These are phyloP conservation scores for Candida nanaspora DNA, from an alignment of 805 yeast species.

Conservation along the genomic window DNA sequence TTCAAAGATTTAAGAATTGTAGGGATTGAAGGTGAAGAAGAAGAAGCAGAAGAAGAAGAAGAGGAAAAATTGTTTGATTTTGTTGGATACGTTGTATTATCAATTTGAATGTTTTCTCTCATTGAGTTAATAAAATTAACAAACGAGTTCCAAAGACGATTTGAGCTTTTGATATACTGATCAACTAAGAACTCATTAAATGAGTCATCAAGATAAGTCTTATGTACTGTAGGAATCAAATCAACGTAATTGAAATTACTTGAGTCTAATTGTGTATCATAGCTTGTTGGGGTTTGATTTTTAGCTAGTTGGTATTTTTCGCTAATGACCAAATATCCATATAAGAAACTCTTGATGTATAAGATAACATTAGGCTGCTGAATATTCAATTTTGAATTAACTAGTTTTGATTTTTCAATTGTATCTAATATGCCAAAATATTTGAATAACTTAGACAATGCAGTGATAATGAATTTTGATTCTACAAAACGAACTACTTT, in stretches of 20 bases:
- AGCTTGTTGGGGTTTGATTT: background rate
- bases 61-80: background rate
- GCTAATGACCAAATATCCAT: background rate
- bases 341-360: background rate
- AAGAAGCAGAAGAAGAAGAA: background rate
- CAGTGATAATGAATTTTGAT: background rate
- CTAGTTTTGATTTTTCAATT: too few relatives aligned
- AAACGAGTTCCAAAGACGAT: background rate
- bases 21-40: too few relatives aligned
- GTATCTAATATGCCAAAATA: background rate
- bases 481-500: slow-evolving; percentile 10
- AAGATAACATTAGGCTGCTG: too few relatives aligned
- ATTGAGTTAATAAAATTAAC: background rate
- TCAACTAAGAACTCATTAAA: background rate
- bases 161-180: background rate
- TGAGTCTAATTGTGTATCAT: background rate
- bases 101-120: background rate
- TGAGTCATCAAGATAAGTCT: slow-evolving; percentile 1
- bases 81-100: background rate
- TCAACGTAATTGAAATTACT: background rate
- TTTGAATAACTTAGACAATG: background rate
- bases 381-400: background rate
- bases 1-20: background rate
- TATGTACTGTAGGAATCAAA: background rate
- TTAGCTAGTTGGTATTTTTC: background rate